Evolutionary conservation across 2,329 filamentous ascomycete genomes (phyloP), one percentile per base, ranked within the genome.

Genomic region (Didymella exigua): DNA sequence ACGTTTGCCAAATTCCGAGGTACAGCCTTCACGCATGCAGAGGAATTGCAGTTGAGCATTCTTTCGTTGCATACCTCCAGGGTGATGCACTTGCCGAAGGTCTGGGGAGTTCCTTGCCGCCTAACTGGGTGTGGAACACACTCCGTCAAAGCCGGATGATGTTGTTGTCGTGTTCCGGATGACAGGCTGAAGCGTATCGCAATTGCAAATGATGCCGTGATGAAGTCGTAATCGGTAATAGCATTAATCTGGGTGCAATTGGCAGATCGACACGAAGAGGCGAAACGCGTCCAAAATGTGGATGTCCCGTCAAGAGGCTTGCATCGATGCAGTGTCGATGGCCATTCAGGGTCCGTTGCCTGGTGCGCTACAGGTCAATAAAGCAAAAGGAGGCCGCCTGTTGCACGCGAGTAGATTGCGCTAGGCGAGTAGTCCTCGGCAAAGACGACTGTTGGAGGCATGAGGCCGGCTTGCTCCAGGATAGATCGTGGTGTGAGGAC

Each of bases 401-500:
- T 47, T 54, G 62, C 58, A 62, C 59, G 63, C 61, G 57, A 50
- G 41, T 42, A 54, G 48, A 59, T 56, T 48, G 54, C 69, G 49
- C 65, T 67, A 70, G 55, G 46, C 43, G 14, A 54, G 50, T 58
- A 47, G 34, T 59, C 54, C 58, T 66, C 63, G 62, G 61, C 61
- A 59, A 54, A 46, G 48, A 58, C 31, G 55, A 57, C 65, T 56
- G 53, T 66, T 63, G 54, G 56, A 63, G 60, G 37, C 47, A 60
- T 60, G 61, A 56, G 61, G 62, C 66, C 58, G 66, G 59, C 59
- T 53, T 54, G 51, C 62, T 67, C 54, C 56, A 63, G 60, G 60
- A 65, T 63, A 58, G 42, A 61, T 49, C 47, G 59, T 68, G 60
- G 56, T 65, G 64, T 61, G 46, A 64, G 60, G 63, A 66, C 67